Evolutionary conservation across 108 stramenopile species (phyloP).

Genomic region (Pelagomonas calceolata): DNA sequence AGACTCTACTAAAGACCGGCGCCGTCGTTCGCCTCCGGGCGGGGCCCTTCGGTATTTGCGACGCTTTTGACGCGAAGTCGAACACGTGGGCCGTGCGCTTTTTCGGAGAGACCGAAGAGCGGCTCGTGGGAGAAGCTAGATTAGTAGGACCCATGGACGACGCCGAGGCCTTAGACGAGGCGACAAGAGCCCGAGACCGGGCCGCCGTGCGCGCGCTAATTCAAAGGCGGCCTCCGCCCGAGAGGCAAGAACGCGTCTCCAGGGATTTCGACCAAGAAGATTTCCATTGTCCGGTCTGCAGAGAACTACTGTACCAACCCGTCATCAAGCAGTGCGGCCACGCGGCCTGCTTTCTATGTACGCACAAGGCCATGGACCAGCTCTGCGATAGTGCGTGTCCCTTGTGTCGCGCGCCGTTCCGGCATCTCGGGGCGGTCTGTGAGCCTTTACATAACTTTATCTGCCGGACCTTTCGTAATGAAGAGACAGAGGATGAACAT

Average conservation of each 20-base stretch:
- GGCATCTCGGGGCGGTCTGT: background rate
- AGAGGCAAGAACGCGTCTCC: too few species aligned
- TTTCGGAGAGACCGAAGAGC: too few species aligned
- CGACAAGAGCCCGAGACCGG: too few species aligned
- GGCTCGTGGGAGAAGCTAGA: background rate
- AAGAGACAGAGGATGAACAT: too few species aligned
- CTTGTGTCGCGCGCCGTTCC: background rate
- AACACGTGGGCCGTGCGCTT: too few species aligned
- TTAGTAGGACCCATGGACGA: background rate
- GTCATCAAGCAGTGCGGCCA: conserved; percentile 3
- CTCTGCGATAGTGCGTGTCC: background rate
- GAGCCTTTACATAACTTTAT: background rate
- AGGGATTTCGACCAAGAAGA: background rate
- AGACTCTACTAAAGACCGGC: too few species aligned
- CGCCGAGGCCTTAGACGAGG: background rate
- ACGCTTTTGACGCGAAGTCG: too few species aligned
- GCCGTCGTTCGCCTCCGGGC: too few species aligned
- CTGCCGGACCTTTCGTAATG: background rate
- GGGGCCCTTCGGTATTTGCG: too few species aligned
- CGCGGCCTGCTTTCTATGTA: background rate
- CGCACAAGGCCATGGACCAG: conserved; percentile 3
- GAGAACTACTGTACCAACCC: background rate
- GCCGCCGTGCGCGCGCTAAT: too few species aligned
- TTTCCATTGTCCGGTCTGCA: conserved; percentile 1
- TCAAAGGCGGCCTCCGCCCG: too few species aligned